Conservation (phyloP, 176 grass and related monocot species). For the Raddia distichophylla region DNA sequence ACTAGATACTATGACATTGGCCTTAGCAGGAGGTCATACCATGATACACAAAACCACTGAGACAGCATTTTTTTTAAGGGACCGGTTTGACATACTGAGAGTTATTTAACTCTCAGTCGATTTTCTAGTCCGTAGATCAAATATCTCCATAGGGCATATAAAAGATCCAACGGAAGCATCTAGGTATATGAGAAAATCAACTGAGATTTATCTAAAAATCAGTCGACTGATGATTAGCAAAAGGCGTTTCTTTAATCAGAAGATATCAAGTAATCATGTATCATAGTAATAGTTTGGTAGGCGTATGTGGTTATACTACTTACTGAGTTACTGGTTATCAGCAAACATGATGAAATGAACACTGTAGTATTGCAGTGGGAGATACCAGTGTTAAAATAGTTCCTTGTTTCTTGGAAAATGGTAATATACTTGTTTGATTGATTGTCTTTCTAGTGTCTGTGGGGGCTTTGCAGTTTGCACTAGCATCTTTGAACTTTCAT, state of each 20-base stretch:
- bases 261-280: constrained; percentile 12
- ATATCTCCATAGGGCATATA: too few species aligned
- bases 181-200: too few species aligned
- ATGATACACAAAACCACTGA: background rate
- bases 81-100: too few species aligned
- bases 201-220: too few species aligned
- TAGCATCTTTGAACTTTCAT: constrained; percentile 20
- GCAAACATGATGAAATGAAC: background rate
- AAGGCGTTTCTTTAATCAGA: background rate
- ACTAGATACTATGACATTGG: background rate
- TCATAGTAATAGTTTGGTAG: background rate
- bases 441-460: background rate
- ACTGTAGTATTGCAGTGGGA: constrained; percentile 22
- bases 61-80: background rate
- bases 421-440: constrained; percentile 11
- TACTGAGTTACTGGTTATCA: background rate
- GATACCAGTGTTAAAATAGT: constrained; percentile 15
- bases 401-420: constrained; percentile 36
- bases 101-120: too few species aligned
- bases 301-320: constrained; percentile 1
- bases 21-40: background rate
- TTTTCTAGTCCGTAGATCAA: too few species aligned
- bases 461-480: background rate
- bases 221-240: too few species aligned
- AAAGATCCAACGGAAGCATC: too few species aligned